These are phyloP conservation scores for Ambrosiella cleistominuta DNA, from an alignment of 2,329 filamentous ascomycete genomes.

Conservation along the genomic window DNA sequence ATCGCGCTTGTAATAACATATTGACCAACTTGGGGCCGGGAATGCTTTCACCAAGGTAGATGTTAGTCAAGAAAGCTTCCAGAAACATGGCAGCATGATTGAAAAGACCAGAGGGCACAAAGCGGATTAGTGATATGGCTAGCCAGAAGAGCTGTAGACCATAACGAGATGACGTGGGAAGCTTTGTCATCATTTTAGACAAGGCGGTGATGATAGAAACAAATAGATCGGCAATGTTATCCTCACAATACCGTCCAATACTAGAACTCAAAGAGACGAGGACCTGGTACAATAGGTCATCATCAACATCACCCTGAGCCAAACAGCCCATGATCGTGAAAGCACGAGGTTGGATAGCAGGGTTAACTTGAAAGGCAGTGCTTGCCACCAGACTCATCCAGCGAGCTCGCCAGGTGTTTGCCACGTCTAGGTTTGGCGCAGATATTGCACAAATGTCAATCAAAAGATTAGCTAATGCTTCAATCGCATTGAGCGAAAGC, in stretches of 20 bases:
- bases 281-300: slow-evolving; percentile 54
- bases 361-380: slow-evolving; percentile 56
- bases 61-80: slow-evolving; percentile 46
- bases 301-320: slow-evolving; percentile 53
- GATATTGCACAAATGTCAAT: slow-evolving; percentile 47
- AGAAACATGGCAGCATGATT: slow-evolving; percentile 49
- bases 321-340: slow-evolving; percentile 57
- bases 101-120: slow-evolving; percentile 45
- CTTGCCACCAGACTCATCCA: slow-evolving; percentile 61
- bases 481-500: slow-evolving; percentile 17
- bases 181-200: slow-evolving; percentile 54
- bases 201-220: slow-evolving; percentile 48
- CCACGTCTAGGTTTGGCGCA: slow-evolving; percentile 44
- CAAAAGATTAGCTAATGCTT: slow-evolving; percentile 42
- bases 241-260: slow-evolving; percentile 45
- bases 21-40: slow-evolving; percentile 40
- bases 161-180: slow-evolving; percentile 49
- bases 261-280: slow-evolving; percentile 49
- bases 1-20: slow-evolving; percentile 42
- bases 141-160: slow-evolving; percentile 55
- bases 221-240: slow-evolving; percentile 49
- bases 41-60: slow-evolving; percentile 42
- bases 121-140: slow-evolving; percentile 45
- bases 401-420: slow-evolving; percentile 51
- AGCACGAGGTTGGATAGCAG: slow-evolving; percentile 49